Evolutionary conservation across 2,329 filamentous ascomycete genomes (phyloP), one percentile per base, ranked within the genome.

Genomic region (Acrocalymma vagum): DNA sequence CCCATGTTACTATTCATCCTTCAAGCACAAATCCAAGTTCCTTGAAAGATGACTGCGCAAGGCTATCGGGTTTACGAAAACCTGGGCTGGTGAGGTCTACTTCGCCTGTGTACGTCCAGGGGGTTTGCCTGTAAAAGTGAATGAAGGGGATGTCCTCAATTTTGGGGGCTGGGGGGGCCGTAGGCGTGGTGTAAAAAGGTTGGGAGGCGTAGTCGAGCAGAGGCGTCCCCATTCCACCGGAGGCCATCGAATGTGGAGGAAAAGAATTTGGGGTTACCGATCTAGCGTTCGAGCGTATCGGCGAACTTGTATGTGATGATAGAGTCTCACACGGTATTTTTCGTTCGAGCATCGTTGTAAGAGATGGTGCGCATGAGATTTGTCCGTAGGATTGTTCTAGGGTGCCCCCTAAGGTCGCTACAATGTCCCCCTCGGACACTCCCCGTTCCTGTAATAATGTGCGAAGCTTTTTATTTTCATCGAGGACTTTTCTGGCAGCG

Each of bases 391-490:
- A 52, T 32, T 40, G 46, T 14, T 65, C 60, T 14, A 45, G 41
- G 11, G 53, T 30, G 7, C 51, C 49, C 6, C 57, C 59, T 21
- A 68, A 53, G 14, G 60, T 61, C 11, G 56, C 47, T 11, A 55
- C 38, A 42, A 88, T 78, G 28, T 80, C 78, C 6, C 76, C 71
- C 44, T 85, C 80, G 27, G 71, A 65, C 15, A 87, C 70, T 3
- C 86, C 85, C 51, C 80, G 73, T 28, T 77, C 70, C 35, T 75
- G 72, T 22, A 90, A 74, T 13, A 90, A 72, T 11, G 71, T 71
- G 15, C 85, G 77, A 40, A 91, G 73, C 37, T 79, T 79, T 43
- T 72, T 78, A 64, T 91, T 91, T 66, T 92, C 86, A 11, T 86
- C 82, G 4, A 82, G 78, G 3, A 90, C 87, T 38, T 73, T 80